Percentiles rank a stretch among this genome's conserved stretches.
Conservation (phyloP, 108 stramenopile species). For the Conticribra guillardii region DNA sequence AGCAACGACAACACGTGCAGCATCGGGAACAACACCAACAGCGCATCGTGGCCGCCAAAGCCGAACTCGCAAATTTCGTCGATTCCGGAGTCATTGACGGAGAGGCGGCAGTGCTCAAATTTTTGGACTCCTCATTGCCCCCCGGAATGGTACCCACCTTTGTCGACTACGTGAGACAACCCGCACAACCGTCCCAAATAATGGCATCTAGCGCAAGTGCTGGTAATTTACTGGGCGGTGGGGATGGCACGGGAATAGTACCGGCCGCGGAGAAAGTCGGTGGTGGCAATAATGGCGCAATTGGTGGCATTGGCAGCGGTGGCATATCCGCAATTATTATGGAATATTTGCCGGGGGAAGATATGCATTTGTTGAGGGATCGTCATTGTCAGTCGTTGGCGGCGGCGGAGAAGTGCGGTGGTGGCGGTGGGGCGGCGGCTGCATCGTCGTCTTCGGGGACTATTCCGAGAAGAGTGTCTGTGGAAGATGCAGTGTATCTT, state of each 20-base stretch:
- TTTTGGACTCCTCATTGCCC: slow-evolving; percentile 57
- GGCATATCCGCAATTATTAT: slow-evolving; percentile 73
- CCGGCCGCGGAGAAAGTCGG: no score
- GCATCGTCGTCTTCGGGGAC: neutral
- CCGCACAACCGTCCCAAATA: neutral
- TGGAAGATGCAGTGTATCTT: slow-evolving; percentile 80
- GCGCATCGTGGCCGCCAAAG: slow-evolving; percentile 82
- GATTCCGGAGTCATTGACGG: slow-evolving; percentile 86
- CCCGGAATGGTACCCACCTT: slow-evolving; percentile 69
- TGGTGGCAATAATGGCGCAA: neutral
- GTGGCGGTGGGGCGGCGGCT: neutral
- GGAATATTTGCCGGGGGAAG: slow-evolving; percentile 85
- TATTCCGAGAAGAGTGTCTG: slow-evolving; percentile 50
- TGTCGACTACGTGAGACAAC: slow-evolving; percentile 63
- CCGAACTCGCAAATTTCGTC: slow-evolving; percentile 72
- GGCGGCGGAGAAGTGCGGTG: neutral
- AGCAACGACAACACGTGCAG: neutral
- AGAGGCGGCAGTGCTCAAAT: slow-evolving; percentile 76
- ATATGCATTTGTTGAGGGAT: slow-evolving; percentile 83
- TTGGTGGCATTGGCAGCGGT: neutral
- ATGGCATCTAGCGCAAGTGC: neutral
- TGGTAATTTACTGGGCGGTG: neutral
- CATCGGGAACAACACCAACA: slow-evolving; percentile 3
- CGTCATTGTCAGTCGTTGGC: slow-evolving; percentile 35
- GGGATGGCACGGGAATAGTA: no score